phyloP scores from a whole-genome alignment of 805 yeast genomes.

The Suhomyces prunicola region DNA sequence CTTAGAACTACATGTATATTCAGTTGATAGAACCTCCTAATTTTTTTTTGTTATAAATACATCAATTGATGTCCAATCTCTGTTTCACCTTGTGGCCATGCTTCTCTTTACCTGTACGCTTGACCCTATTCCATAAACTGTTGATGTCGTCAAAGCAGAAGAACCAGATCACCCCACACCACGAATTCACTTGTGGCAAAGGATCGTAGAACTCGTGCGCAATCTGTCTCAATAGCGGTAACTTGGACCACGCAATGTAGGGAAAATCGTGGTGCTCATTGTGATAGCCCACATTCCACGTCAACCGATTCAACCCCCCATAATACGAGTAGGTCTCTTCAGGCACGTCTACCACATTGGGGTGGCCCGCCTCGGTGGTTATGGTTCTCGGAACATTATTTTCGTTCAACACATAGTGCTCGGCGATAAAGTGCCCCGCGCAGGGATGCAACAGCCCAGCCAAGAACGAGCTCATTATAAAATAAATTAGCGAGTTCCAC shows the following conservation, averaged over 20 bases:
- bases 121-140: constrained; percentile 76
- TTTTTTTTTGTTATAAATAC: neutral
- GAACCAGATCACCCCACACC: constrained; percentile 74
- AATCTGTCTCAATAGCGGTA: constrained; percentile 59
- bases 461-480: constrained; percentile 72
- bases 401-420: constrained; percentile 70
- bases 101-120: constrained; percentile 48
- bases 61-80: constrained; percentile 7
- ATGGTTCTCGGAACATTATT: constrained; percentile 44
- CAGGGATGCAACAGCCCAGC: constrained; percentile 93
- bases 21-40: neutral
- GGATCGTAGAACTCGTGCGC: constrained; percentile 83
- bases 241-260: constrained; percentile 82
- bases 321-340: constrained; percentile 86
- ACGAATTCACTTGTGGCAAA: constrained; percentile 70
- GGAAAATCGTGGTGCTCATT: constrained; percentile 97
- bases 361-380: neutral
- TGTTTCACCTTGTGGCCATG: constrained; percentile 26
- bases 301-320: constrained; percentile 70
- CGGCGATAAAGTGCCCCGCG: constrained; percentile 96
- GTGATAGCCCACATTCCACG: constrained; percentile 94
- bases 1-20: neutral
- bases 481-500: constrained; percentile 57
- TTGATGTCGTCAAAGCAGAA: constrained; percentile 69
- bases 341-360: constrained; percentile 34